Evolutionary conservation across 2,329 filamentous ascomycete genomes (phyloP).

Genomic region (Botrytis medusae): DNA sequence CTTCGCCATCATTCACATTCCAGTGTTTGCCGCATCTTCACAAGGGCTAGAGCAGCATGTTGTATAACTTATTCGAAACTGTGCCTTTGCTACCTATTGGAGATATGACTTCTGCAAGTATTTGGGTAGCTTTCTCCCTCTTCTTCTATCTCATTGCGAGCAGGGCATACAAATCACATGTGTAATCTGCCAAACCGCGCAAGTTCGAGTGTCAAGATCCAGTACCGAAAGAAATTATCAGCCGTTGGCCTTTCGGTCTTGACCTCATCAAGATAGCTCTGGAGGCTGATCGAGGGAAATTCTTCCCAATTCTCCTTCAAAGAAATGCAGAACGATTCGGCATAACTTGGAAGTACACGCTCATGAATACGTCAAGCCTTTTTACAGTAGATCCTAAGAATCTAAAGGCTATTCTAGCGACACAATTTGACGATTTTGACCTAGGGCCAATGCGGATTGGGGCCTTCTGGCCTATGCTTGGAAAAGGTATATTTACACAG

Average conservation of each 20-base stretch:
- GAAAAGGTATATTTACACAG: conserved; percentile 23
- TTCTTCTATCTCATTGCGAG: not conserved
- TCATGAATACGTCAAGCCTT: not conserved
- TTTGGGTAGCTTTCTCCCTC: not conserved
- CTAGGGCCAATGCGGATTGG: not conserved
- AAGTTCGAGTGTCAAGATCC: not conserved
- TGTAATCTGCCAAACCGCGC: not conserved
- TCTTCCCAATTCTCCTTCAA: not conserved
- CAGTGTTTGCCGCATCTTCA: not conserved
- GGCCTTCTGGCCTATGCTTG: conserved; percentile 22
- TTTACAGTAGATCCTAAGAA: conserved; percentile 48
- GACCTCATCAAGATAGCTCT: not conserved
- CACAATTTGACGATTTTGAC: conserved; percentile 53
- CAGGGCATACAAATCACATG: not conserved
- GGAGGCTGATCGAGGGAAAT: not conserved
- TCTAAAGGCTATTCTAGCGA: conserved; percentile 53
- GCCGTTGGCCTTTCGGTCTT: conserved; percentile 4
- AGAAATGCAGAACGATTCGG: not conserved
- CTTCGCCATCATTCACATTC: not conserved
- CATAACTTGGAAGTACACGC: not conserved
- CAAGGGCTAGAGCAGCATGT: not conserved
- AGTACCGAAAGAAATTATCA: not conserved
- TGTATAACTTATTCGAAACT: not conserved
- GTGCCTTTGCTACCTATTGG: not conserved
- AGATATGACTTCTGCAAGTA: not conserved